Percentiles rank a stretch among this genome's conserved stretches.
Conservation (phyloP, 805 yeast species). For the Yarrowia porcina region DNA sequence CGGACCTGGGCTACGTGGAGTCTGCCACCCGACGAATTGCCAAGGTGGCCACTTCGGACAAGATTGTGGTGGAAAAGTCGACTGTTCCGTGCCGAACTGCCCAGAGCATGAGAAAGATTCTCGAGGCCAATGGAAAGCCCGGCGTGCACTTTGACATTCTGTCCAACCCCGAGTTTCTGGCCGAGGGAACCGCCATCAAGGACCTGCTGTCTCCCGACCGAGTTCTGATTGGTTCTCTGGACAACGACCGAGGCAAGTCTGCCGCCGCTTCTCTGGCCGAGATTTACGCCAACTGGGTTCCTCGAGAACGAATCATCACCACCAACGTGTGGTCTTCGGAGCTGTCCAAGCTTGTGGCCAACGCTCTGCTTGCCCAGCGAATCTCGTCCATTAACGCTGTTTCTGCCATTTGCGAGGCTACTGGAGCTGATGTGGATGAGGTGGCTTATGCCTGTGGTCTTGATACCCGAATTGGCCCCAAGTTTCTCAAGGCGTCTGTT, state of each 20-base stretch:
- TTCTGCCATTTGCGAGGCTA: conserved; percentile 37
- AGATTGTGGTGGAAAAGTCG: conserved; percentile 37
- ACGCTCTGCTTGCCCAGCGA: conserved; percentile 37
- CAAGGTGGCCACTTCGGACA: conserved; percentile 34
- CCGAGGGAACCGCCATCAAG: conserved; percentile 36
- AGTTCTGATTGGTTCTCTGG: conserved; percentile 36
- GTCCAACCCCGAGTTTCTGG: conserved; percentile 37
- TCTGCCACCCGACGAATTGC: conserved; percentile 37
- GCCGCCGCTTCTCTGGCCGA: conserved; percentile 37
- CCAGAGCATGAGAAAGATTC: conserved; percentile 34
- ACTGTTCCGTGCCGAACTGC: conserved; percentile 38
- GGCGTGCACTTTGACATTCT: conserved; percentile 36
- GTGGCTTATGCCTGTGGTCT: conserved; percentile 37
- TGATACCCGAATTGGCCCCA: conserved; percentile 36
- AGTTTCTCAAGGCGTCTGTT: conserved; percentile 36
- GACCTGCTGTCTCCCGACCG: conserved; percentile 36
- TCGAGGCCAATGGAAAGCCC: conserved; percentile 35
- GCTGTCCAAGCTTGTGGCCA: conserved; percentile 37
- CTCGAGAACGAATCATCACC: conserved; percentile 34
- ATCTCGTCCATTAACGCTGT: conserved; percentile 38
- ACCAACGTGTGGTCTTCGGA: conserved; percentile 38
- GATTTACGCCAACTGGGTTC: conserved; percentile 37
- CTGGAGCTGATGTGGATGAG: conserved; percentile 38
- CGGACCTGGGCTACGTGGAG: conserved; percentile 36
- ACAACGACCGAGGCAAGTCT: conserved; percentile 32